A percentile compares a stretch with the other conserved stretches of the same genome.
These are phyloP conservation scores for Lachnellula cervina DNA, from an alignment of 2,329 filamentous ascomycete species.

Conservation along the genomic window DNA sequence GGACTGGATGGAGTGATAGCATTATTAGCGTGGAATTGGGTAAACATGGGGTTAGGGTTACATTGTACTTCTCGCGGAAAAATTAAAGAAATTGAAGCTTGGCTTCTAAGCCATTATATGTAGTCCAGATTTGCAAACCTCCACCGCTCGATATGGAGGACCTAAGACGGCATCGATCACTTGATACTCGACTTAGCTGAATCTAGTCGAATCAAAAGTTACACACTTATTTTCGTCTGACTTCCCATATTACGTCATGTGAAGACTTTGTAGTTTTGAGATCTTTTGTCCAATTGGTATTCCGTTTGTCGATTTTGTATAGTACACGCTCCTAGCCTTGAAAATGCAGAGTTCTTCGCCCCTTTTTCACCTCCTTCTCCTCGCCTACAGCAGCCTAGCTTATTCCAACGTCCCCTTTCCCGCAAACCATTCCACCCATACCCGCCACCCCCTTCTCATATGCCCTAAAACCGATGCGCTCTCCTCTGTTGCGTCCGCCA, in stretches of 20 bases:
- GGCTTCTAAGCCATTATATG: too few species aligned
- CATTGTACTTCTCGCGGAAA: too few species aligned
- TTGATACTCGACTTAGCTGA: too few species aligned
- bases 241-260: neutral
- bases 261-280: neutral
- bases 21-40: too few species aligned
- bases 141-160: too few species aligned
- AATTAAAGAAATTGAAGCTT: too few species aligned
- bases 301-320: neutral
- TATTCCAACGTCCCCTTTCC: neutral
- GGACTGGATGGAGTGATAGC: neutral
- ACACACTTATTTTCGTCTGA: too few species aligned
- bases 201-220: too few species aligned
- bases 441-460: neutral
- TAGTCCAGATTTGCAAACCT: too few species aligned
- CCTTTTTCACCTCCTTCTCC: neutral
- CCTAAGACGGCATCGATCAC: too few species aligned
- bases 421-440: neutral
- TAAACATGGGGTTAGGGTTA: too few species aligned
- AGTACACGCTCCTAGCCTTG: constrained; percentile 13
- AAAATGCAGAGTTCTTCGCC: constrained; percentile 8
- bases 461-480: constrained; percentile 29
- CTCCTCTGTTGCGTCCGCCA: constrained; percentile 53
- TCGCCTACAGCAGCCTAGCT: neutral
- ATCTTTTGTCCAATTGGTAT: constrained; percentile 6